A percentile compares a stretch with the other conserved stretches of the same genome.
These are phyloP conservation scores for Bacterosira constricta DNA, from an alignment of 108 stramenopile species.

Conservation along the genomic window DNA sequence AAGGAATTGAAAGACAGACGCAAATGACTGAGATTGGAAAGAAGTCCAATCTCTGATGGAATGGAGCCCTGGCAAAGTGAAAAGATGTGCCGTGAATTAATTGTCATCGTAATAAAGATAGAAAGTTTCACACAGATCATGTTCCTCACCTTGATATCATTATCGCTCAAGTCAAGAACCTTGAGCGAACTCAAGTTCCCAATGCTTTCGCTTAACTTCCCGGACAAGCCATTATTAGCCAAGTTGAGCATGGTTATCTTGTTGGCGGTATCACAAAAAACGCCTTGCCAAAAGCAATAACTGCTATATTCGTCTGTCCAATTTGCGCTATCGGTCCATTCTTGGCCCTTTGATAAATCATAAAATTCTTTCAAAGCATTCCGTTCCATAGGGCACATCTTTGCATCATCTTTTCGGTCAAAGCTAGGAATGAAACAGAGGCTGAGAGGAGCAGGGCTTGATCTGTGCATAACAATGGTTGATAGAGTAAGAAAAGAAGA, in stretches of 20 bases:
- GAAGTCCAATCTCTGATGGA: slow-evolving; percentile 54
- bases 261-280: slow-evolving; percentile 1
- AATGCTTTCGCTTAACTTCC: slow-evolving; percentile 54
- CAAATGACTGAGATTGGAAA: slow-evolving; percentile 50
- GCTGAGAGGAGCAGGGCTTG: not conserved
- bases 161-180: slow-evolving; percentile 55
- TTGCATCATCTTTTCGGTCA: slow-evolving; percentile 14
- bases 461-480: not conserved
- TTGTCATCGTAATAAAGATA: not conserved
- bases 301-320: slow-evolving; percentile 7
- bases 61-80: slow-evolving; percentile 48
- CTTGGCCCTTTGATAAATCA: slow-evolving; percentile 12
- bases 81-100: no score
- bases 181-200: slow-evolving; percentile 43
- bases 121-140: no score
- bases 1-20: slow-evolving; percentile 57
- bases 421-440: not conserved
- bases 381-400: slow-evolving; percentile 19
- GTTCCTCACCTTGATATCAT: slow-evolving; percentile 23
- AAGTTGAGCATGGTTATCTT: slow-evolving; percentile 4
- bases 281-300: slow-evolving; percentile 11
- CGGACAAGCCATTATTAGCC: slow-evolving; percentile 36
- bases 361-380: slow-evolving; percentile 24
- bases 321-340: slow-evolving; percentile 9
- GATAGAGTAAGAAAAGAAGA: no score